These are phyloP conservation scores for Cladosporium sp. DNA, from an alignment of 2,329 filamentous ascomycete species.

Conservation along the genomic window DNA sequence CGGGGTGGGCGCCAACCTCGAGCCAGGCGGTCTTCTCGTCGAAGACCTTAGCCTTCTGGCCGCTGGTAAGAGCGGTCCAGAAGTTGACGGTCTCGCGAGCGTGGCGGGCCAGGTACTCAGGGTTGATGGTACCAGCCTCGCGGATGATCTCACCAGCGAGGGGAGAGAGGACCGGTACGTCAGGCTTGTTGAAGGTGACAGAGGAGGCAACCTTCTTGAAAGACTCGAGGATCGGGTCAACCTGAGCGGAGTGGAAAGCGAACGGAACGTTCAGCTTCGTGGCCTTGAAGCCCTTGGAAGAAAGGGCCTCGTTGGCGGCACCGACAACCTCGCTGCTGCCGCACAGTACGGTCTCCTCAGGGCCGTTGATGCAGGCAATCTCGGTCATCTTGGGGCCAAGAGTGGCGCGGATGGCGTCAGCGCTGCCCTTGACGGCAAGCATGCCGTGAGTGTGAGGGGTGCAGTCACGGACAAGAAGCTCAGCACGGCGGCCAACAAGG, in stretches of 20 bases:
- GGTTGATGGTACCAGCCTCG: constrained; percentile 50
- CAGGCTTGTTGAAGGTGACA: constrained; percentile 53
- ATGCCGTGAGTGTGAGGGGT: constrained; percentile 61
- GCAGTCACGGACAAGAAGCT: constrained; percentile 59
- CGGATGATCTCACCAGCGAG: constrained; percentile 55
- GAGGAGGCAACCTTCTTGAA: constrained; percentile 51
- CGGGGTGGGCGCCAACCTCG: constrained; percentile 68
- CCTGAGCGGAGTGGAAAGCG: constrained; percentile 61
- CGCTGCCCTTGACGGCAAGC: constrained; percentile 52
- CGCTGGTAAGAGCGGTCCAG: constrained; percentile 53
- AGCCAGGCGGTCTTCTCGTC: constrained; percentile 64
- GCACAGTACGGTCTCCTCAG: constrained; percentile 68
- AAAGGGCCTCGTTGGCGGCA: constrained; percentile 45
- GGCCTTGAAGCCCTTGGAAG: constrained; percentile 51
- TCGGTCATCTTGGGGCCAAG: constrained; percentile 46
- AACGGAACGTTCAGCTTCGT: constrained; percentile 60
- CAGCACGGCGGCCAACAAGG: constrained; percentile 62
- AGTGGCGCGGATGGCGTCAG: constrained; percentile 48
- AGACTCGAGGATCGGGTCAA: constrained; percentile 56
- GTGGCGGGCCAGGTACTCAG: constrained; percentile 59
- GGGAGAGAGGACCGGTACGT: constrained; percentile 61
- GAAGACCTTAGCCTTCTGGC: constrained; percentile 53
- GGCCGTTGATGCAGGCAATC: constrained; percentile 70
- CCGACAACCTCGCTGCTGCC: constrained; percentile 56
- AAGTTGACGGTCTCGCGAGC: constrained; percentile 66